These are phyloP conservation scores for Cyberlindnera lachancei DNA, from an alignment of 805 yeast genomes.

Conservation along the genomic window DNA sequence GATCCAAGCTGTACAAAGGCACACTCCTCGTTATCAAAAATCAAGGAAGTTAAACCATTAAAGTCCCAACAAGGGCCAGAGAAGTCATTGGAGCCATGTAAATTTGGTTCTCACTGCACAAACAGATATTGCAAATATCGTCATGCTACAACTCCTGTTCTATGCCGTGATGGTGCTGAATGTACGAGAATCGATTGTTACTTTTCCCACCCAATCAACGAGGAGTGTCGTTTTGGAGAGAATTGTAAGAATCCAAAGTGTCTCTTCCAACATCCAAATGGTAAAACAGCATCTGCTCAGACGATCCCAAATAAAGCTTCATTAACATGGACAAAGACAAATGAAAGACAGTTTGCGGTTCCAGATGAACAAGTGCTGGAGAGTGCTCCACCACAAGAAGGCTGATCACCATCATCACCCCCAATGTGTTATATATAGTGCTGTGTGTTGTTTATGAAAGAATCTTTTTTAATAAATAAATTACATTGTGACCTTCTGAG, in stretches of 20 bases:
- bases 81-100: conserved; percentile 71
- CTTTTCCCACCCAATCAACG: conserved; percentile 75
- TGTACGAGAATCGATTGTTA: conserved; percentile 78
- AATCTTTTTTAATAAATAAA: too few species aligned
- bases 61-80: conserved; percentile 26
- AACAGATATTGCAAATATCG: conserved; percentile 74
- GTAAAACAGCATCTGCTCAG: conserved; percentile 48
- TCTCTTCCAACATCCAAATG: conserved; percentile 74
- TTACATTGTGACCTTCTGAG: conserved; percentile 1
- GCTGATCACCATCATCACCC: too few species aligned
- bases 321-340: conserved; percentile 32
- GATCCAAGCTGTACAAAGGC: conserved; percentile 62
- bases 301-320: conserved; percentile 10
- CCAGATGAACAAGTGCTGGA: conserved; percentile 69
- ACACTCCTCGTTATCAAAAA: conserved; percentile 69
- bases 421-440: too few species aligned
- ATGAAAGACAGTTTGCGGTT: conserved; percentile 67
- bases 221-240: conserved; percentile 72
- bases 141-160: conserved; percentile 66
- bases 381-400: conserved; percentile 47
- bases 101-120: conserved; percentile 69
- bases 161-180: conserved; percentile 76
- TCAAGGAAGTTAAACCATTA: conserved; percentile 28
- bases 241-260: conserved; percentile 70
- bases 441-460: too few species aligned